Conservation (phyloP, 768 basidiomycete genomes). For the Leccinum rimulosum region DNA sequence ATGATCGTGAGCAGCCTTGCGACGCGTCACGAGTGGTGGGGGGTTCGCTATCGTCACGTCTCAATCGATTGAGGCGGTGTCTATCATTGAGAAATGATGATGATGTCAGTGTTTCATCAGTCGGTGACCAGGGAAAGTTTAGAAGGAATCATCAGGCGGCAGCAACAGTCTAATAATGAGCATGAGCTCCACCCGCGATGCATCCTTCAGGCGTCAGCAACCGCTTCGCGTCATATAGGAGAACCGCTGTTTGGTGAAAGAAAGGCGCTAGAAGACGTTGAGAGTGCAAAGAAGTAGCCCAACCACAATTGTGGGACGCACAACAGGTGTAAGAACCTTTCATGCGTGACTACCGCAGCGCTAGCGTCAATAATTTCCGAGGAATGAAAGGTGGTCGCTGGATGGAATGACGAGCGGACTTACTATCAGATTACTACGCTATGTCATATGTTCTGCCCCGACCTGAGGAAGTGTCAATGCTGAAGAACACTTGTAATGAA, state of each 20-base stretch:
- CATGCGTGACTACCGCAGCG: slow-evolving; percentile 10
- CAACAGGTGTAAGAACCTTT: slow-evolving; percentile 11
- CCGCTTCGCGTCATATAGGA: slow-evolving; percentile 11
- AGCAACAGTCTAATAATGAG: slow-evolving; percentile 2
- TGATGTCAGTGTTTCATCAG: slow-evolving; percentile 23
- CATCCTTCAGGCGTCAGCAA: slow-evolving; percentile 10
- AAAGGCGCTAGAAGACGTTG: slow-evolving; percentile 12
- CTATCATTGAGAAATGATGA: slow-evolving; percentile 10
- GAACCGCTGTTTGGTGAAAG: not conserved
- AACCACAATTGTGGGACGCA: slow-evolving; percentile 1
- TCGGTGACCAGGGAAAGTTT: slow-evolving; percentile 6
- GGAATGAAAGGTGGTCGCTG: slow-evolving; percentile 21
- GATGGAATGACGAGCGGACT: slow-evolving; percentile 15
- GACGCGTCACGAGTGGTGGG: not conserved
- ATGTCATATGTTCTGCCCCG: not conserved
- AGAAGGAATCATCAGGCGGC: slow-evolving; percentile 8
- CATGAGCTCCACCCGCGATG: slow-evolving; percentile 14
- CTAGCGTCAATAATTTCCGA: slow-evolving; percentile 26
- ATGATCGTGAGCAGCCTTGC: slow-evolving; percentile 1
- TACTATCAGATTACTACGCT: slow-evolving; percentile 6
- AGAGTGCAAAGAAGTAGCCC: slow-evolving; percentile 8
- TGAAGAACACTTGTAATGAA: slow-evolving; percentile 22
- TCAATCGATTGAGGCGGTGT: slow-evolving; percentile 12
- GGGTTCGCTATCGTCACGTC: slow-evolving; percentile 10
- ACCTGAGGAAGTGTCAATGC: slow-evolving; percentile 12